Evolutionary conservation across 768 basidiomycete species (phyloP).

Genomic region (Strobilomyces echinocephalus): DNA sequence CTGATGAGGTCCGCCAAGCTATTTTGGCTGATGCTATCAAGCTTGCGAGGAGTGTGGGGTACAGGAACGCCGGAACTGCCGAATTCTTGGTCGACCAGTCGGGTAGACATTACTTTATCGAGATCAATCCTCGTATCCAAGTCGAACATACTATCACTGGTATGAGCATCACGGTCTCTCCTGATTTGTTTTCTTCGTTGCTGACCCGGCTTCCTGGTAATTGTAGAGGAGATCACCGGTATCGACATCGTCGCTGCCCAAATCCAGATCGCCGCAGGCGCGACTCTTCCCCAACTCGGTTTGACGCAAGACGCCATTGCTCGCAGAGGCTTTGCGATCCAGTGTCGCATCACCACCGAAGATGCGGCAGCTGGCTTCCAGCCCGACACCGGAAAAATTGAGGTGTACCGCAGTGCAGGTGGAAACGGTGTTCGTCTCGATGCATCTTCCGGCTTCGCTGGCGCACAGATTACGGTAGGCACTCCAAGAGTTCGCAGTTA

Average conservation of each 20-base stretch:
- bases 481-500: not conserved
- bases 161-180: slow-evolving; percentile 26
- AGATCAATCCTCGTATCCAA: slow-evolving; percentile 99
- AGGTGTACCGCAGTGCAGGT: slow-evolving; percentile 97
- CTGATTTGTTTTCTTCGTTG: not conserved
- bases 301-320: slow-evolving; percentile 93
- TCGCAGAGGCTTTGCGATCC: slow-evolving; percentile 95
- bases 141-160: slow-evolving; percentile 99
- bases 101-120: slow-evolving; percentile 98
- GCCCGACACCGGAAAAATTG: slow-evolving; percentile 98
- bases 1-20: slow-evolving; percentile 84
- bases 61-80: slow-evolving; percentile 95
- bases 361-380: slow-evolving; percentile 91
- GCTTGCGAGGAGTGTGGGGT: slow-evolving; percentile 88
- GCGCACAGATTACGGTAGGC: slow-evolving; percentile 93
- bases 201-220: not conserved
- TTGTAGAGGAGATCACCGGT: slow-evolving; percentile 94
- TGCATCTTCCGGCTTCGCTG: slow-evolving; percentile 95
- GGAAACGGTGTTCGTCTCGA: slow-evolving; percentile 98
- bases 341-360: slow-evolving; percentile 98
- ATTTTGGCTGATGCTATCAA: slow-evolving; percentile 91
- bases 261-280: slow-evolving; percentile 99
- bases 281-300: slow-evolving; percentile 90
- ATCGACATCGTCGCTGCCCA: slow-evolving; percentile 99
- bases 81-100: slow-evolving; percentile 98